These are phyloP conservation scores for Pestalotiopsis fici DNA, from an alignment of 2,329 filamentous ascomycete species.

Conservation along the genomic window DNA sequence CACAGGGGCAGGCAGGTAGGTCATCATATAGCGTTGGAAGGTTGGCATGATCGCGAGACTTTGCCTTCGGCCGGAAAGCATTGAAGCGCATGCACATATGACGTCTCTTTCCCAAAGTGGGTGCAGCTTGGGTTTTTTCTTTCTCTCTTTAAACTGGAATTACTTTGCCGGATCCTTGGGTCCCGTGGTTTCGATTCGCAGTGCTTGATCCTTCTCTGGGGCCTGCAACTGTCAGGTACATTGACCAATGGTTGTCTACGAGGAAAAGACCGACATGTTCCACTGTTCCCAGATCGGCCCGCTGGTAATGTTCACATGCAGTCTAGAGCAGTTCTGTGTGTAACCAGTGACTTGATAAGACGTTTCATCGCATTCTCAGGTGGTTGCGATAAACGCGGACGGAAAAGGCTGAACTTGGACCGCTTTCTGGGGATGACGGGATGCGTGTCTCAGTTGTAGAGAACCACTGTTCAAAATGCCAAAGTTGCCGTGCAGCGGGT, in stretches of 20 bases:
- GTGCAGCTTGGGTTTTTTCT: too few species aligned
- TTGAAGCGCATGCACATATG: background rate
- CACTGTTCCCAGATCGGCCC: too few species aligned
- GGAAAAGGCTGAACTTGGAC: background rate
- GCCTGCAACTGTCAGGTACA: background rate
- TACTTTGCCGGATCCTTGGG: background rate
- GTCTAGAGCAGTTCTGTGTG: background rate
- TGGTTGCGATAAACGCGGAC: background rate
- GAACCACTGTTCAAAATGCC: background rate
- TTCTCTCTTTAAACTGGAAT: background rate
- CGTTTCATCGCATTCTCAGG: background rate
- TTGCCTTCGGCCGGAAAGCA: background rate
- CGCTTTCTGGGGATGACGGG: background rate
- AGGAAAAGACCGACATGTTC: background rate
- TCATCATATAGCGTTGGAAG: background rate
- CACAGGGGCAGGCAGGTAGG: background rate
- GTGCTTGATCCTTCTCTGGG: too few species aligned
- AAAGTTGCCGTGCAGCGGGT: background rate
- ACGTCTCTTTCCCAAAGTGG: background rate
- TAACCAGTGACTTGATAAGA: background rate
- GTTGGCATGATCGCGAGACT: background rate
- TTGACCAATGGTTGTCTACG: background rate
- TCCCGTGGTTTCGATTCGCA: background rate
- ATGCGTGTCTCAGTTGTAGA: background rate
- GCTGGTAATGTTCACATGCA: background rate